These are phyloP conservation scores for Vanrija humicola DNA, from an alignment of 1,284 basidiomycete genomes.

Conservation along the genomic window DNA sequence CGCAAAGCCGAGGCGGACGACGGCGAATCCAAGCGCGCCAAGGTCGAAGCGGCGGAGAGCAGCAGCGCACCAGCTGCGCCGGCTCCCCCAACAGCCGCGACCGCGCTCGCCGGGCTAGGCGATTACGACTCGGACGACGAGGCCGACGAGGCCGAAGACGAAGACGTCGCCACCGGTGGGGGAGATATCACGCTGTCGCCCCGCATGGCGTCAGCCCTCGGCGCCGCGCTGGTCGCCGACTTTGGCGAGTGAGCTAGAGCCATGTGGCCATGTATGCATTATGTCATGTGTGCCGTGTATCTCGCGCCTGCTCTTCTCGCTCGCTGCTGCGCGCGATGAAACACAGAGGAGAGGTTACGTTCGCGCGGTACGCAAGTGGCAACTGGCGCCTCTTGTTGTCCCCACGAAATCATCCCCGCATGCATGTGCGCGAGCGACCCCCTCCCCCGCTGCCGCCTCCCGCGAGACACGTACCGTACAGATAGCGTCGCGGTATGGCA, in stretches of 20 bases:
- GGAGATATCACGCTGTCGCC: conserved; percentile 12
- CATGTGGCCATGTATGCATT: not conserved
- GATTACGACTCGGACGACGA: conserved; percentile 21
- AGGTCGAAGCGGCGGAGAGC: conserved; percentile 49
- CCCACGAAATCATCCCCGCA: too few relatives aligned
- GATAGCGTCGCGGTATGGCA: too few relatives aligned
- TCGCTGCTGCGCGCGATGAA: too few relatives aligned
- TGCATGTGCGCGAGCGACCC: too few relatives aligned
- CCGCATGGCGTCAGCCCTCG: conserved; percentile 26
- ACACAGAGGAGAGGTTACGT: too few relatives aligned
- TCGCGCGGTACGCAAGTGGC: too few relatives aligned
- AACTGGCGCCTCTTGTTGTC: too few relatives aligned
- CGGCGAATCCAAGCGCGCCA: not conserved
- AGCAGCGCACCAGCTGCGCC: conserved; percentile 44
- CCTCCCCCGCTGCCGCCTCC: too few relatives aligned
- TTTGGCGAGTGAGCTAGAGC: conserved; percentile 3
- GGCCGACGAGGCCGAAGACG: conserved; percentile 10
- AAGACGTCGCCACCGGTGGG: not conserved
- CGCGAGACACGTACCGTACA: too few relatives aligned
- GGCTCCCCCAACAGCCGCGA: not conserved
- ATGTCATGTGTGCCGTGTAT: too few relatives aligned
- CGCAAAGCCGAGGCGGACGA: conserved; percentile 5
- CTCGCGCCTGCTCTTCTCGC: too few relatives aligned
- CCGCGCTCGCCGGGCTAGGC: conserved; percentile 13
- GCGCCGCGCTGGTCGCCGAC: conserved; percentile 20